These are phyloP conservation scores for Scheffersomyces quercinus DNA, from an alignment of 1,139 yeast genomes.

Conservation along the genomic window DNA sequence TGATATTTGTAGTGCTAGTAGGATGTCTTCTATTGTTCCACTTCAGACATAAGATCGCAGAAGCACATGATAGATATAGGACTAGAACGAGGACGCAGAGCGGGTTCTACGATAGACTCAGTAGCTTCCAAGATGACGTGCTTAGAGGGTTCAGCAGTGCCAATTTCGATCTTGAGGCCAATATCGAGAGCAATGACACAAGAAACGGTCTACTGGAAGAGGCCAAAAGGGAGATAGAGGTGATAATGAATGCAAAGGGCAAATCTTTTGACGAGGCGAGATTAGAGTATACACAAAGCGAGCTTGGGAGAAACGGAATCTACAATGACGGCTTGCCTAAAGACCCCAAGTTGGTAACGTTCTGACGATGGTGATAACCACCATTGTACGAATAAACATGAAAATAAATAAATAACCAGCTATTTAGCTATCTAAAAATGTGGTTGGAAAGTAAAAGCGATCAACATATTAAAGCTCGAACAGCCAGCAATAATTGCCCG, in stretches of 20 bases:
- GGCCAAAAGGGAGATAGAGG: slow-evolving; percentile 52
- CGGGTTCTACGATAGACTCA: slow-evolving; percentile 6
- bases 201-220: slow-evolving; percentile 62
- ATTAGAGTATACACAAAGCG: slow-evolving; percentile 45
- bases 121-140: slow-evolving; percentile 57
- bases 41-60: slow-evolving; percentile 15
- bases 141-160: slow-evolving; percentile 67
- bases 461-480: not conserved
- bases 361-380: slow-evolving; percentile 9
- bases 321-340: slow-evolving; percentile 43
- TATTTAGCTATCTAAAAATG: not conserved
- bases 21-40: slow-evolving; percentile 11
- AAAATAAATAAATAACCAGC: too few species aligned
- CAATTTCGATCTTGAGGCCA: slow-evolving; percentile 52
- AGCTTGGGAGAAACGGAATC: slow-evolving; percentile 54
- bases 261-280: slow-evolving; percentile 74
- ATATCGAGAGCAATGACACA: slow-evolving; percentile 51
- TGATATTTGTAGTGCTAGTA: slow-evolving; percentile 3
- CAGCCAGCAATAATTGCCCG: not conserved
- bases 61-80: slow-evolving; percentile 15
- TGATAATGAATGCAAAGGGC: slow-evolving; percentile 51
- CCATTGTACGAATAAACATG: too few species aligned
- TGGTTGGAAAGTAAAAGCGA: not conserved
- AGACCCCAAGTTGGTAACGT: slow-evolving; percentile 43
- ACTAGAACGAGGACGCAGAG: slow-evolving; percentile 9